Evolutionary conservation across 352 stramenopile genomes (phyloP).

Genomic region (Albugo laibachii): DNA sequence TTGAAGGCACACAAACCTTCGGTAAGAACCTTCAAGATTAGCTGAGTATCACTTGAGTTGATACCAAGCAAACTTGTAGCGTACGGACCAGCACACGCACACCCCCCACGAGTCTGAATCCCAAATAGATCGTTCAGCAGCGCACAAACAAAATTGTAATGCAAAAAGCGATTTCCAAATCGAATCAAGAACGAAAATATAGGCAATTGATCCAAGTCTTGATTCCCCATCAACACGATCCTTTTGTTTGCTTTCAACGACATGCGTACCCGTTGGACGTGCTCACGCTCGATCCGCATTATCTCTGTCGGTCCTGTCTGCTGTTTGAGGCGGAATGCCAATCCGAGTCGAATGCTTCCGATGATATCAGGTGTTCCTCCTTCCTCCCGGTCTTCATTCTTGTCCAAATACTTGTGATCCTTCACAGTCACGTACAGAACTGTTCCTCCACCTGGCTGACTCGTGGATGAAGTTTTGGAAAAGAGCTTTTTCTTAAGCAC

Average conservation of each 20-base stretch:
- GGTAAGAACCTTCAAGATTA: slow-evolving; percentile 57
- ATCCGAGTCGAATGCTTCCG: slow-evolving; percentile 80
- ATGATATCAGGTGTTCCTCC: slow-evolving; percentile 91
- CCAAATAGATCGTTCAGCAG: slow-evolving; percentile 97
- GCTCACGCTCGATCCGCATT: slow-evolving; percentile 21
- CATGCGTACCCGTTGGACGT: slow-evolving; percentile 16
- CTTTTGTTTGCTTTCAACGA: slow-evolving; percentile 26
- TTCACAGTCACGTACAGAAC: slow-evolving; percentile 37
- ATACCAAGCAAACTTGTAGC: slow-evolving; percentile 84
- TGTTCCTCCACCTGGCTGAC: slow-evolving; percentile 18
- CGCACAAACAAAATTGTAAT: slow-evolving; percentile 96
- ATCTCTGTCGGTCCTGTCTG: slow-evolving; percentile 28
- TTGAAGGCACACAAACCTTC: slow-evolving; percentile 83
- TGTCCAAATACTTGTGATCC: slow-evolving; percentile 49
- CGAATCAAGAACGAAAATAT: slow-evolving; percentile 91
- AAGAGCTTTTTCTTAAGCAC: slow-evolving; percentile 86
- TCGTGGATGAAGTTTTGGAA: slow-evolving; percentile 28
- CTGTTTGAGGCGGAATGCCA: slow-evolving; percentile 84
- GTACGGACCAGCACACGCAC: slow-evolving; percentile 91
- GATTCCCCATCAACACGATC: slow-evolving; percentile 79
- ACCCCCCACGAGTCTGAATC: slow-evolving; percentile 83
- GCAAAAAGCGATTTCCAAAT: slow-evolving; percentile 77
- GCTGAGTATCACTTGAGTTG: slow-evolving; percentile 28
- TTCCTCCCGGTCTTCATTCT: slow-evolving; percentile 89
- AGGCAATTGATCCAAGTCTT: slow-evolving; percentile 48